Evolutionary conservation across 2,329 filamentous ascomycete genomes (phyloP), one percentile per base, ranked within the genome.

Genomic region (Rhinocladiella mackenziei): DNA sequence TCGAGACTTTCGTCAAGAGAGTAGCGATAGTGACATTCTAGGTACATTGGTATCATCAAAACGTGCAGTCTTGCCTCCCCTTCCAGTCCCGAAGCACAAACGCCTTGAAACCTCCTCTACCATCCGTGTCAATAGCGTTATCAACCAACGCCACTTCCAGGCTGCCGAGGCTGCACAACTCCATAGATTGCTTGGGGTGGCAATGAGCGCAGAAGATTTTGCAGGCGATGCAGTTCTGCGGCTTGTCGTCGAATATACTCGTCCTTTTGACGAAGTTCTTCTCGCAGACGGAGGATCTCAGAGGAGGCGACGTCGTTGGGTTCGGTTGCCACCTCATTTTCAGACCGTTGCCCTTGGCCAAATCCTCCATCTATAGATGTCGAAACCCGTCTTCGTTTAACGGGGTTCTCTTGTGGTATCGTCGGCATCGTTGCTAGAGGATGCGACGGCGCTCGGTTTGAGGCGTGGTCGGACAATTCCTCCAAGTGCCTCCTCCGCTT

Each of bases 401-500:
- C 10, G 3, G 39, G 15, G 7, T 4, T 13, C 17, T 9, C 13
- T 28, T 10, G 39, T 34, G 11, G 6, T n/a, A n/a, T n/a, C n/a
- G n/a, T n/a, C n/a, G n/a, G n/a, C n/a, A n/a, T n/a, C n/a, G n/a
- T n/a, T n/a, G n/a, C n/a, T n/a, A n/a, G n/a, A n/a, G n/a, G n/a
- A n/a, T n/a, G n/a, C n/a, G n/a, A n/a, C n/a, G n/a, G n/a, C n/a
- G n/a, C n/a, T n/a, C n/a, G 28, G 15, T 31, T 26, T 8, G 39
- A 32, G n/a, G 19, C 32, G 2, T 30, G 29, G 15, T 41, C 39
- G 10, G 41, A 40, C 43, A 48, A 7, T 20, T 48, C 38, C 15
- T 48, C 40, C 15, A 48, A 23, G 62, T 97, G 91, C n/a, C 94
- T 86, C 18, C 91, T 82, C 14, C 91, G 84, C 13, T 96, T 72